These are phyloP conservation scores for Tephrocybe sp. DNA, from an alignment of 768 basidiomycete genomes.

Conservation along the genomic window DNA sequence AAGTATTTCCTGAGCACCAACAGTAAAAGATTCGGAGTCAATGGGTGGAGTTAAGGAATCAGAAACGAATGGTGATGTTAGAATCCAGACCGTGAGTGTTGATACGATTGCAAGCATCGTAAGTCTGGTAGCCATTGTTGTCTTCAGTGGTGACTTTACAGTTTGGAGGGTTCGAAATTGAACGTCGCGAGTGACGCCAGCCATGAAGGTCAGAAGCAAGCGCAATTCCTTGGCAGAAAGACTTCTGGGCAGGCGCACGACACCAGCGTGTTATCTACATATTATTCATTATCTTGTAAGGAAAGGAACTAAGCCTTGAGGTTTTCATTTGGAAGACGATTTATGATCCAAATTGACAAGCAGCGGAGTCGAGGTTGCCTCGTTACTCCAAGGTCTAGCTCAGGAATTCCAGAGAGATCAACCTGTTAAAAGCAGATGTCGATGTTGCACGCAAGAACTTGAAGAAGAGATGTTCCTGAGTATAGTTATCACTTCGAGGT, in stretches of 20 bases:
- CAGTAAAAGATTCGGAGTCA: conserved; percentile 16
- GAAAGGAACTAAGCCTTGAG: too few relatives aligned
- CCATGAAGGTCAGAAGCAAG: conserved; percentile 20
- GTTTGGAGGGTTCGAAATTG: conserved; percentile 1
- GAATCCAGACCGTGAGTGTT: conserved; percentile 13
- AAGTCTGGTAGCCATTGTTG: conserved; percentile 7
- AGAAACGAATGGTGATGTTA: conserved; percentile 7
- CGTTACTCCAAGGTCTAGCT: background rate
- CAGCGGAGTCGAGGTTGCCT: background rate
- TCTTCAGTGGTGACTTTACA: background rate
- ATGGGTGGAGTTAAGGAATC: background rate
- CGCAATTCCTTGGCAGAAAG: background rate
- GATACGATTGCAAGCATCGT: conserved; percentile 13
- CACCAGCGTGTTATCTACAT: conserved; percentile 11
- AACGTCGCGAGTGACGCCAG: conserved; percentile 12
- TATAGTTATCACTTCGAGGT: too few relatives aligned
- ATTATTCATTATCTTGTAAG: too few relatives aligned
- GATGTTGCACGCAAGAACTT: too few relatives aligned
- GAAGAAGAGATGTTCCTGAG: too few relatives aligned
- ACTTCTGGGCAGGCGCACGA: conserved; percentile 1
- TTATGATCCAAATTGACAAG: too few relatives aligned
- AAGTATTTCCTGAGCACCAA: conserved; percentile 31
- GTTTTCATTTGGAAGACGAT: too few relatives aligned
- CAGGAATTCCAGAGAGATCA: background rate
- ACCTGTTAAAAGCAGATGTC: too few relatives aligned